Evolutionary conservation across 148 eudicot species (phyloP), one percentile per base, ranked within the genome.

Genomic region (Hydrangea macrophylla): DNA sequence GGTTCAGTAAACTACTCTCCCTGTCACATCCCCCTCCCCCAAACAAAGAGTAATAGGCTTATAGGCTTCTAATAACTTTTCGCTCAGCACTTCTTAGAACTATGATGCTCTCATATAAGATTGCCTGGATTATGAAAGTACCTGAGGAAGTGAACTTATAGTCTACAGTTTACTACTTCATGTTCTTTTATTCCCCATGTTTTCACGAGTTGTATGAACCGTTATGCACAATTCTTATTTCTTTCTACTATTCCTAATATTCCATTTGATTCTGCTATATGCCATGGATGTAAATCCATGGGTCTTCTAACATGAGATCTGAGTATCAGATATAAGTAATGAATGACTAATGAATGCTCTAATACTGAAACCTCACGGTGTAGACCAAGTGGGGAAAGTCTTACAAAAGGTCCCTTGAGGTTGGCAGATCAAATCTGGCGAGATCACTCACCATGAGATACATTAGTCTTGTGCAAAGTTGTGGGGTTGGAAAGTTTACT

Each of bases 1-100:
- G 99, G 99, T 91, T 51, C 20, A n/a, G 74, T 76, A 54, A 32
- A 24, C 31, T 74, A 64, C 55, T 60, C 11, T 64, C 23, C n/a
- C 15, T 44, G 36, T 64, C 53, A 26, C 37, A n/a, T n/a, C n/a
- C n/a, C n/a, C n/a, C n/a, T n/a, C n/a, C n/a, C n/a, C n/a, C n/a
- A n/a, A n/a, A n/a, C n/a, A n/a, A n/a, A n/a, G 8, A 4, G 12
- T 31, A 57, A 42, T 9, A 5, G n/a, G n/a, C n/a, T n/a, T n/a
- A n/a, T n/a, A 24, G 57, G 64, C 44, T 8, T 54, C 33, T 58
- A 45, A 62, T 55, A 3, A 6, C 60, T 11, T 71, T 28, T 25
- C 35, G 22, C 60, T 32, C 31, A 30, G 33, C 24, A 13, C 37
- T 4, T 2, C 53, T 23, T n/a, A 27, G 18, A 42, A 30, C 23